Evolutionary conservation across 768 basidiomycete species (phyloP).

Genomic region (Suillus ampliporus): DNA sequence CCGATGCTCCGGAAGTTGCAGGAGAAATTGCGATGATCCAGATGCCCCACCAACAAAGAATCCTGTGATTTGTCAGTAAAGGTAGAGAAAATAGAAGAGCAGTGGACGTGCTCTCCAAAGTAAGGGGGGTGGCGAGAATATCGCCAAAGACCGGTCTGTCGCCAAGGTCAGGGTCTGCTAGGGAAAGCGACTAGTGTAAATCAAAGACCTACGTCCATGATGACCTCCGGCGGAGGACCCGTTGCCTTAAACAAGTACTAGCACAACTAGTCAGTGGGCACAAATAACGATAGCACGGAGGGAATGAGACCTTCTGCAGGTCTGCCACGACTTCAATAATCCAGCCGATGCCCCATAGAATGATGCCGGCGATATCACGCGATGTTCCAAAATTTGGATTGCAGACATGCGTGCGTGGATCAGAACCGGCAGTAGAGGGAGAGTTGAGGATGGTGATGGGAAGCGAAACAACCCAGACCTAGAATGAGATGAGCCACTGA

Average conservation of each 20-base stretch:
- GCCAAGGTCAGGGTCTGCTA: too few species aligned
- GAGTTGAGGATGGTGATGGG: constrained; percentile 72
- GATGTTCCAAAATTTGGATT: constrained; percentile 65
- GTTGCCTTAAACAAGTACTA: constrained; percentile 59
- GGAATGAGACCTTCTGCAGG: constrained; percentile 53
- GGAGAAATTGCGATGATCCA: constrained; percentile 67
- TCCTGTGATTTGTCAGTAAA: constrained; percentile 38
- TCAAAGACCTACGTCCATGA: constrained; percentile 45
- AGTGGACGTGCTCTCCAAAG: constrained; percentile 64
- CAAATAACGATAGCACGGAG: too few species aligned
- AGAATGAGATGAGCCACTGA: background rate
- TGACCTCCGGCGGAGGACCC: constrained; percentile 54
- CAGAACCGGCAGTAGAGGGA: constrained; percentile 58
- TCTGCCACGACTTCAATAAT: constrained; percentile 61
- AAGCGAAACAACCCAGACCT: constrained; percentile 68
- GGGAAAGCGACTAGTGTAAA: background rate
- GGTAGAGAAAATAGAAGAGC: background rate
- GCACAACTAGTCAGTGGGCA: constrained; percentile 11
- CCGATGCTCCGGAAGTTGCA: constrained; percentile 49
- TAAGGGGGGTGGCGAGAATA: constrained; percentile 73
- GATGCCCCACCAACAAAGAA: constrained; percentile 70
- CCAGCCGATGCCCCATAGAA: constrained; percentile 66
- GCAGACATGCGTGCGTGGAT: constrained; percentile 25
- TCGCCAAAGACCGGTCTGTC: constrained; percentile 56
- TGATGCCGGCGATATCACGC: constrained; percentile 65